phyloP scores from a whole-genome alignment of 768 basidiomycete genomes.

The Boletus reticulatus region DNA sequence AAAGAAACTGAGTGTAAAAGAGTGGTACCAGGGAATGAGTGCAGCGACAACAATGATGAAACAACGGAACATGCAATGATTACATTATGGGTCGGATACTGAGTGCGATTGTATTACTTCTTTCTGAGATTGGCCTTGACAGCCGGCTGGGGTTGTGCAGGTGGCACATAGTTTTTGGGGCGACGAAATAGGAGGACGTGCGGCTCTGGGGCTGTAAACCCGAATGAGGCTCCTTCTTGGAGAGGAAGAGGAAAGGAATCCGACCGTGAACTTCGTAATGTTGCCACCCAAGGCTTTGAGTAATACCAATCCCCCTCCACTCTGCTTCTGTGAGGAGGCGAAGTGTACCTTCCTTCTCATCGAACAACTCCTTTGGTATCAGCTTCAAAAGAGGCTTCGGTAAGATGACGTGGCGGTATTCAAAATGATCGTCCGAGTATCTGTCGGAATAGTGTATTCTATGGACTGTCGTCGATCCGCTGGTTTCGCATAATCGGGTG shows the following conservation, averaged over 20 bases:
- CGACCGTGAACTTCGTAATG: conserved; percentile 96
- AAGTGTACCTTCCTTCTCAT: conserved; percentile 73
- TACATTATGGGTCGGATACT: conserved; percentile 11
- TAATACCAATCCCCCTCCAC: conserved; percentile 96
- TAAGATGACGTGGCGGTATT: conserved; percentile 96
- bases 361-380: conserved; percentile 85
- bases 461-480: conserved; percentile 11
- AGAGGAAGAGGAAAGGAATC: conserved; percentile 13
- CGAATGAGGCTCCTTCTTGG: conserved; percentile 11
- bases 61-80: conserved; percentile 21
- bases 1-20: conserved; percentile 10
- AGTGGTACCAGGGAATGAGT: conserved; percentile 14
- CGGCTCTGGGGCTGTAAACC: conserved; percentile 74
- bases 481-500: conserved; percentile 11
- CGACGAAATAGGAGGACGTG: conserved; percentile 94
- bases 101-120: conserved; percentile 31
- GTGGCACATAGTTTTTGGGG: conserved; percentile 60
- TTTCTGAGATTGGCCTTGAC: conserved; percentile 42
- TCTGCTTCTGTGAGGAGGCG: conserved; percentile 83
- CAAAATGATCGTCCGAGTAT: conserved; percentile 88
- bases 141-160: conserved; percentile 42
- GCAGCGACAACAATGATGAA: conserved; percentile 20
- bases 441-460: conserved; percentile 92
- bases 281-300: conserved; percentile 95
- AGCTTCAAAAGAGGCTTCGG: conserved; percentile 94